A percentile compares a stretch with the other conserved stretches of the same genome.
These are phyloP conservation scores for Vararia minispora DNA, from an alignment of 768 basidiomycete species.

Conservation along the genomic window DNA sequence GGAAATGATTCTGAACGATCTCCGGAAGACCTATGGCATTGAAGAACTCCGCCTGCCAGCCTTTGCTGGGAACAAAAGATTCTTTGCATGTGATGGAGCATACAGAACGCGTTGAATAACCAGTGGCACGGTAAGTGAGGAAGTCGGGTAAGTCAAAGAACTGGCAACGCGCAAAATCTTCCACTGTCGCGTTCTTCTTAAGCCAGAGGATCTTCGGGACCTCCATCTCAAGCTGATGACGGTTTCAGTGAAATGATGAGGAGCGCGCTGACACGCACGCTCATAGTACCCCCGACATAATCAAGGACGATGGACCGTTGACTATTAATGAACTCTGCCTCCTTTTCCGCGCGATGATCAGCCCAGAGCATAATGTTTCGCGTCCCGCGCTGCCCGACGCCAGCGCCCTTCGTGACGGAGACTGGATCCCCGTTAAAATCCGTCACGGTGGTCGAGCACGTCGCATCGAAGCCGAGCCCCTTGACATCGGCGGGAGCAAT, in stretches of 20 bases:
- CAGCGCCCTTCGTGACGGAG: conserved; percentile 55
- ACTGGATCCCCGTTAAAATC: conserved; percentile 66
- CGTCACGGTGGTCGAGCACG: conserved; percentile 87
- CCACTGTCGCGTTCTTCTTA: conserved; percentile 71
- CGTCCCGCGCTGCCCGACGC: conserved; percentile 54
- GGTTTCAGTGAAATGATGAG: neutral
- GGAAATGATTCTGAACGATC: conserved; percentile 57
- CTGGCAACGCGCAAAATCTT: conserved; percentile 63
- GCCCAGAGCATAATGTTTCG: conserved; percentile 94
- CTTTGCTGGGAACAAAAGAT: conserved; percentile 76
- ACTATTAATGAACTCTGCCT: conserved; percentile 83
- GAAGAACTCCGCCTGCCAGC: conserved; percentile 90
- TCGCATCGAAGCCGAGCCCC: conserved; percentile 92
- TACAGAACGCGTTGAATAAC: conserved; percentile 57
- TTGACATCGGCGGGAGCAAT: conserved; percentile 54
- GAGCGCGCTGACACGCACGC: conserved; percentile 38
- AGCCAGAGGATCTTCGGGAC: conserved; percentile 97
- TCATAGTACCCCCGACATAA: conserved; percentile 95
- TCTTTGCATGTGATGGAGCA: conserved; percentile 97
- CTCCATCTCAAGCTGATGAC: conserved; percentile 89
- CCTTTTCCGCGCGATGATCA: conserved; percentile 87
- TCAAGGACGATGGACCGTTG: conserved; percentile 79
- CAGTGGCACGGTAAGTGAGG: conserved; percentile 87
- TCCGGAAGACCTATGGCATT: conserved; percentile 68
- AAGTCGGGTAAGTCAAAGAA: conserved; percentile 94